These are phyloP conservation scores for Colletotrichum cordylinicola DNA, from an alignment of 2,329 filamentous ascomycete genomes.

Conservation along the genomic window DNA sequence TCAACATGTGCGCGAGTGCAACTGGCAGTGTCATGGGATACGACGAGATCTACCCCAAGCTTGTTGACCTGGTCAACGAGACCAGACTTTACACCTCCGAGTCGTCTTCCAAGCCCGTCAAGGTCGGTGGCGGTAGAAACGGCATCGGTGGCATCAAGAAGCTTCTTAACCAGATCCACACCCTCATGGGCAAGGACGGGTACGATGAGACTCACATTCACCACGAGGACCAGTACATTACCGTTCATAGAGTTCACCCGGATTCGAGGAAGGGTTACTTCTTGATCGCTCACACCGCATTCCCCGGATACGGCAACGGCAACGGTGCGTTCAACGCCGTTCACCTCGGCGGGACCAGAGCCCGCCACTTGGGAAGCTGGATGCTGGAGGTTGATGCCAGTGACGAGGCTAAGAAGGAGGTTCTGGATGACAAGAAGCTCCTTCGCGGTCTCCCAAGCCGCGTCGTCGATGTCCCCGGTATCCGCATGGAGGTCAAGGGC, in stretches of 20 bases:
- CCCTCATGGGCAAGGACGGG: constrained; percentile 91
- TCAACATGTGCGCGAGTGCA: constrained; percentile 94
- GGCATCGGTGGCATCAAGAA: constrained; percentile 93
- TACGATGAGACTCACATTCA: constrained; percentile 97
- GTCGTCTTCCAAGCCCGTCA: constrained; percentile 69
- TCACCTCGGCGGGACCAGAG: constrained; percentile 82
- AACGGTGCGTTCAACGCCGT: constrained; percentile 83
- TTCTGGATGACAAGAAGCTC: constrained; percentile 71
- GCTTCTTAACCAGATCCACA: constrained; percentile 92
- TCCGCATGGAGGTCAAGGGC: constrained; percentile 74
- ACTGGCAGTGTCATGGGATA: constrained; percentile 98
- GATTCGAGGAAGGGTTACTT: constrained; percentile 93
- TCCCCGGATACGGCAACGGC: constrained; percentile 85
- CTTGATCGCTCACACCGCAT: constrained; percentile 94
- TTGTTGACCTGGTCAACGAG: constrained; percentile 93
- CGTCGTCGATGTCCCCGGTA: constrained; percentile 75
- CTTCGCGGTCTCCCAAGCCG: constrained; percentile 86
- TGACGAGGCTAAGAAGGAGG: constrained; percentile 69
- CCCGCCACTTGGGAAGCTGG: constrained; percentile 88
- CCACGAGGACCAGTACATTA: constrained; percentile 95
- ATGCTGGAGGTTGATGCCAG: constrained; percentile 86
- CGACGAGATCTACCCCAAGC: constrained; percentile 91
- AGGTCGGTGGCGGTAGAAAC: constrained; percentile 72
- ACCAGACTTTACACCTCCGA: constrained; percentile 81
- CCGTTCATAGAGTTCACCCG: constrained; percentile 93